Conservation (phyloP, 208 protist genomes). For the Leishmania arabica region DNA sequence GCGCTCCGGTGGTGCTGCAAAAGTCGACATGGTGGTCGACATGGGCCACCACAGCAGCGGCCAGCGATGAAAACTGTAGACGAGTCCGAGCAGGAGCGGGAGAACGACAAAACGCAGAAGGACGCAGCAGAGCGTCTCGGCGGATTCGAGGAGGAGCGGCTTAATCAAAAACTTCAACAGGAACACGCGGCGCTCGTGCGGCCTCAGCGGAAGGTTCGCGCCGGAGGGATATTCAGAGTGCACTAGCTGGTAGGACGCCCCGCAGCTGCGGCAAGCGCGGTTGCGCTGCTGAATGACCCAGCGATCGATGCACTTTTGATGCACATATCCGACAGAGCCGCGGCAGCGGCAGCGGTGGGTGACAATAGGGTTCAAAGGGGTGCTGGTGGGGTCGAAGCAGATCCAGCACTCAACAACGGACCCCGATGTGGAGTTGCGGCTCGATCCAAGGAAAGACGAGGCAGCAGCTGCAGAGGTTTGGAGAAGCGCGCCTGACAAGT, state of each 20-base stretch:
- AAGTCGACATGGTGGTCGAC: not conserved
- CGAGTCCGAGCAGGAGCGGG: slow-evolving; percentile 28
- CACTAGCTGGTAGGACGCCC: slow-evolving; percentile 44
- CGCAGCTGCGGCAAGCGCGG: slow-evolving; percentile 55
- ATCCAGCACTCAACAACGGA: slow-evolving; percentile 62
- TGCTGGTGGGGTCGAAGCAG: slow-evolving; percentile 47
- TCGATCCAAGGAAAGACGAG: not conserved
- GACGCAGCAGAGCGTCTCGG: slow-evolving; percentile 11
- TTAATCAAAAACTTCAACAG: slow-evolving; percentile 14
- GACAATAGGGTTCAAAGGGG: slow-evolving; percentile 49
- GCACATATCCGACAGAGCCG: slow-evolving; percentile 62
- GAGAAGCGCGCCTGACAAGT: not conserved
- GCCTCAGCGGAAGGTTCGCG: slow-evolving; percentile 17
- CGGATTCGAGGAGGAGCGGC: slow-evolving; percentile 19
- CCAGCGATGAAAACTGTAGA: slow-evolving; percentile 25
- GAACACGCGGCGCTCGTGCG: slow-evolving; percentile 17
- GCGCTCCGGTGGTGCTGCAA: not conserved
- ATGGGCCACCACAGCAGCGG: slow-evolving; percentile 17
- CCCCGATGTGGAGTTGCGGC: not conserved
- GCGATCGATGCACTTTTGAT: slow-evolving; percentile 67
- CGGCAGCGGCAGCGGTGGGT: slow-evolving; percentile 56
- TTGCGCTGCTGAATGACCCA: slow-evolving; percentile 67
- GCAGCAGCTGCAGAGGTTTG: not conserved
- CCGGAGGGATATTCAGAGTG: slow-evolving; percentile 29
- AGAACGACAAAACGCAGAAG: slow-evolving; percentile 34